Conservation (phyloP, 176 grass and related monocot genomes). For the Avena sativa region DNA sequence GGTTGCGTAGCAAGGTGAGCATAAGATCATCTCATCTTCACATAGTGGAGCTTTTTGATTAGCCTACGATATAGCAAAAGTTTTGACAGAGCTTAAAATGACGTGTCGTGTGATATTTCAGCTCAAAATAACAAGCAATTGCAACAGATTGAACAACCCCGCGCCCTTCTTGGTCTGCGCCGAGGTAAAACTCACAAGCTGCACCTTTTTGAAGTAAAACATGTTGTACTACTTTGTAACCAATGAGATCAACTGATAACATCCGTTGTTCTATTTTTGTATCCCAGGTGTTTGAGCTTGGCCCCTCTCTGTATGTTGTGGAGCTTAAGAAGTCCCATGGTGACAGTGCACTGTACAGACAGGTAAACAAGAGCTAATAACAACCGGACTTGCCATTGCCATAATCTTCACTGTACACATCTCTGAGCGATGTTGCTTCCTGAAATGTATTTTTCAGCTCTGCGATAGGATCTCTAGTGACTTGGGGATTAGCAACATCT, state of each 20-base stretch:
- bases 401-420: neutral
- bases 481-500: slow-evolving; percentile 54
- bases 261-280: neutral
- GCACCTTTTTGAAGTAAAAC: neutral
- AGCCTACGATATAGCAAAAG: neutral
- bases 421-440: neutral
- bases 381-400: neutral
- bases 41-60: neutral
- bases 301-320: slow-evolving; percentile 69
- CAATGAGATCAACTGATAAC: neutral
- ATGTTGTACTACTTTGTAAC: neutral
- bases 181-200: slow-evolving; percentile 49
- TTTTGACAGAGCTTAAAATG: slow-evolving; percentile 28
- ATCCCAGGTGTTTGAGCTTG: slow-evolving; percentile 82
- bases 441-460: slow-evolving; percentile 53
- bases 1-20: slow-evolving; percentile 54
- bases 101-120: slow-evolving; percentile 44
- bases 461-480: slow-evolving; percentile 63
- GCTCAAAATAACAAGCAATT: slow-evolving; percentile 59
- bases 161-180: slow-evolving; percentile 52
- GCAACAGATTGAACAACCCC: slow-evolving; percentile 33
- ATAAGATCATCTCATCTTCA: neutral
- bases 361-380: slow-evolving; percentile 55
- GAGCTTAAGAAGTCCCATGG: slow-evolving; percentile 81
- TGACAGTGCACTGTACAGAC: slow-evolving; percentile 68